A percentile compares a stretch with the other conserved stretches of the same genome.
These are phyloP conservation scores for Cryoendolithus antarcticus DNA, from an alignment of 2,329 filamentous ascomycete species.

Conservation along the genomic window DNA sequence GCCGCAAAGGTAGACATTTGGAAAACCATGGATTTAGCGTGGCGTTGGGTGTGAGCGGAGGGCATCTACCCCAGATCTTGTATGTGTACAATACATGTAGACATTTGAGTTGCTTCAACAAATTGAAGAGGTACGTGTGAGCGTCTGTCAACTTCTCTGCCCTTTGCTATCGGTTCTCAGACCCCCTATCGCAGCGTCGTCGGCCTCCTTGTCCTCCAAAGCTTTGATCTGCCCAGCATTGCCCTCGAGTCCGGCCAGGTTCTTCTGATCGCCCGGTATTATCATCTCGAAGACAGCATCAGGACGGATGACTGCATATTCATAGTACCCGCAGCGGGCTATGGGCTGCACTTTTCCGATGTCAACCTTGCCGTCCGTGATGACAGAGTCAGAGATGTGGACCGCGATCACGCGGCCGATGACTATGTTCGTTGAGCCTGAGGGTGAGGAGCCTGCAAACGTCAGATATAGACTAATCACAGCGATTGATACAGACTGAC, in stretches of 20 bases:
- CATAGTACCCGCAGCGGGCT: constrained; percentile 47
- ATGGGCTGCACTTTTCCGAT: constrained; percentile 45
- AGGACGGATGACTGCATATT: constrained; percentile 44
- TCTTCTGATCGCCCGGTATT: constrained; percentile 23
- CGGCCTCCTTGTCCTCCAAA: too few relatives aligned
- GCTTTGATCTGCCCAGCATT: constrained; percentile 8
- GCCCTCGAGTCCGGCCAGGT: constrained; percentile 23
- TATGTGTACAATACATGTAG: too few relatives aligned
- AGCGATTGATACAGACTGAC: constrained; percentile 22
- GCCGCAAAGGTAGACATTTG: too few relatives aligned
- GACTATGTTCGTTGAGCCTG: constrained; percentile 46
- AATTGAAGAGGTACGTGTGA: too few relatives aligned
- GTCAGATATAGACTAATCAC: too few relatives aligned
- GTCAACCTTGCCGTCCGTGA: constrained; percentile 45
- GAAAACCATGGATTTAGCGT: too few relatives aligned
- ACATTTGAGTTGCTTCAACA: too few relatives aligned
- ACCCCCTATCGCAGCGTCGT: too few relatives aligned
- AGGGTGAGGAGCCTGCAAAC: constrained; percentile 28
- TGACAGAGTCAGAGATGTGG: constrained; percentile 42
- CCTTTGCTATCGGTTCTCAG: too few relatives aligned
- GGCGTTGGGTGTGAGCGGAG: too few relatives aligned
- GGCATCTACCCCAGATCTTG: too few relatives aligned
- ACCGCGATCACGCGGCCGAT: constrained; percentile 46
- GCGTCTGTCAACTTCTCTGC: too few relatives aligned
- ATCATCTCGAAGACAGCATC: constrained; percentile 44